Percentiles rank a stretch among this genome's conserved stretches.
Conservation (phyloP, 257 asterid genomes). For the Solanum etuberosum region DNA sequence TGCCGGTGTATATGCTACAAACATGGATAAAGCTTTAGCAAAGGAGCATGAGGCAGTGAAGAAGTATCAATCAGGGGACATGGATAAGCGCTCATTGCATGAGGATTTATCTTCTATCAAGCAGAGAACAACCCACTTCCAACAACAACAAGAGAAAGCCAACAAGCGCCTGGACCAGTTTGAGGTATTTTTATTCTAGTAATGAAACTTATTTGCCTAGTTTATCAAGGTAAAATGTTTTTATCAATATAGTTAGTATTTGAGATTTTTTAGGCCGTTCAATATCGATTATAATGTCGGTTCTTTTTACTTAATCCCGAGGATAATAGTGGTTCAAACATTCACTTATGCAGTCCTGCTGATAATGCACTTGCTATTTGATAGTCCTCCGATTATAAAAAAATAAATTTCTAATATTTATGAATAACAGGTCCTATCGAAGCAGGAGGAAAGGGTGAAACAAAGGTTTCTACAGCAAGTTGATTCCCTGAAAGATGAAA, state of each 20-base stretch:
- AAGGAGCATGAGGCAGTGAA: slow-evolving; percentile 48
- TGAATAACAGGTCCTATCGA: slow-evolving; percentile 34
- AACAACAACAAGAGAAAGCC: slow-evolving; percentile 24
- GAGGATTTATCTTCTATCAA: slow-evolving; percentile 28
- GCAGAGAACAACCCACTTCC: slow-evolving; percentile 15
- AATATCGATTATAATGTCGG: neutral
- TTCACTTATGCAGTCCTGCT: neutral
- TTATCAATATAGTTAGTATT: neutral
- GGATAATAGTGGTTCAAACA: neutral
- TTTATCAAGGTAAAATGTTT: neutral
- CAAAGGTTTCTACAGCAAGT: slow-evolving; percentile 5
- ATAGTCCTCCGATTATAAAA: neutral
- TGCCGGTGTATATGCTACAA: slow-evolving; percentile 13
- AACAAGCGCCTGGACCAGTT: slow-evolving; percentile 35
- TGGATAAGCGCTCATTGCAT: slow-evolving; percentile 26
- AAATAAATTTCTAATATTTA: neutral
- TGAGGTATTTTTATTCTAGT: slow-evolving; percentile 35
- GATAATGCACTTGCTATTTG: neutral
- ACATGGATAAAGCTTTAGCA: slow-evolving; percentile 29
- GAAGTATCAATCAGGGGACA: slow-evolving; percentile 30
- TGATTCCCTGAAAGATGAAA: slow-evolving; percentile 18
- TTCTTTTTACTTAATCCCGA: neutral
- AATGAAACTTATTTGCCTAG: neutral
- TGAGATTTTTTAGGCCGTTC: neutral
- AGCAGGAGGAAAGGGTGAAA: slow-evolving; percentile 54